Base-by-base conservation (phyloP, 257 asterid species). In the Solanum infundibuliforme region DNA sequence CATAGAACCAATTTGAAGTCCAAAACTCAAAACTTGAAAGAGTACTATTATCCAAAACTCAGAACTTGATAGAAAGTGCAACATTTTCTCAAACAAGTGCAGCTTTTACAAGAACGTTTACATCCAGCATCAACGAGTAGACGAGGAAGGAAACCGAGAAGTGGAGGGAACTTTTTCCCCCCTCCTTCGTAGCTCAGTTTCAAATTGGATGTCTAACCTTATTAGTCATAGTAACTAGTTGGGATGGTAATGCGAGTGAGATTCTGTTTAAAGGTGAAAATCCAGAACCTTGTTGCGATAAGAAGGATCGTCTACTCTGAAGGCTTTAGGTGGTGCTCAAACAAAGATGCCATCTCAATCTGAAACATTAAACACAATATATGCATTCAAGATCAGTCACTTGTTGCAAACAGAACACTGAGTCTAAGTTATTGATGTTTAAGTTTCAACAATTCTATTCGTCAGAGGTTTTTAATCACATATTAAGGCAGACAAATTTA, bases 311-410 rank as follows among this genome's bases (percentile, higher is more conserved):
- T 32, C 84, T 73, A 55, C 71, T 62, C 62, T 91, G 87, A 92
- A n/a, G 10, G 3, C 93, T 96, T 94, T 89, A 95, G 92, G 89
- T 95, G 98, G 90, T 96, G 98, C 94, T 95, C 98, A 83, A 94
- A 94, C 84, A 96, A 86, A 68, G 98, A 95, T 62, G 98, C 99
- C 98, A 96, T 94, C 93, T 96, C 98, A 89, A 96, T 96, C 99
- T 96, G 98, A 92, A 90, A 91, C 29, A 1, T 27, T 71, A 31
- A 82, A 3, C 43, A 31, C 41, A 81, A 46, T 21, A 81, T 81
- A 29, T 43, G 85, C 60, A 81, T 81, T 20, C 69, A 48, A 18
- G 39, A 48, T 82, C 29, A 48, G 86, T 82, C 31, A 48, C 14
- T 48, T 9, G 0, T 21, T 29, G 41, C 43, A 48, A 29, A 31